Conservation (phyloP, 345 rosid species). For the Melaleuca alternifolia region DNA sequence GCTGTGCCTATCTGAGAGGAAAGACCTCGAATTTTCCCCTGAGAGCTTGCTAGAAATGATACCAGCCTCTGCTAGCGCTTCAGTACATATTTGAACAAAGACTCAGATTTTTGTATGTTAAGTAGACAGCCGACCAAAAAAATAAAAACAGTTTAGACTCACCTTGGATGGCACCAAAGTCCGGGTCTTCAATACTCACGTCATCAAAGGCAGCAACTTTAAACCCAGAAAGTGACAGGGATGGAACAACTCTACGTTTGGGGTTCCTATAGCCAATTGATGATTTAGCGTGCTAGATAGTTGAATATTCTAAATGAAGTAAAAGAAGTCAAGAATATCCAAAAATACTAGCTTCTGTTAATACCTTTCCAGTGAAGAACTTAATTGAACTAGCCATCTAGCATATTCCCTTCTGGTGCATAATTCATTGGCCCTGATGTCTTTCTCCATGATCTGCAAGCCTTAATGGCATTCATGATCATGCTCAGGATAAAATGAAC, state of each 20-base stretch:
- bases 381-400: slow-evolving; percentile 64
- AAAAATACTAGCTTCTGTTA: background rate
- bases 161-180: slow-evolving; percentile 67
- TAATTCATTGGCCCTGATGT: slow-evolving; percentile 42
- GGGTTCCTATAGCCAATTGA: slow-evolving; percentile 40
- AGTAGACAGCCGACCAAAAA: background rate
- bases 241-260: slow-evolving; percentile 55
- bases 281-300: slow-evolving; percentile 8
- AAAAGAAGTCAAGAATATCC: background rate
- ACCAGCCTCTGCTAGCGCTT: slow-evolving; percentile 87
- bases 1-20: slow-evolving; percentile 13
- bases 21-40: slow-evolving; percentile 6
- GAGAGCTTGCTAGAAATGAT: slow-evolving; percentile 52
- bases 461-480: slow-evolving; percentile 20
- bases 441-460: slow-evolving; percentile 71
- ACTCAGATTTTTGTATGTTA: background rate
- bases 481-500: slow-evolving; percentile 21
- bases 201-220: slow-evolving; percentile 63
- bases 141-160: background rate
- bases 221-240: slow-evolving; percentile 51
- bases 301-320: background rate
- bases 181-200: slow-evolving; percentile 45
- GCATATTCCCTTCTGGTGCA: slow-evolving; percentile 88
- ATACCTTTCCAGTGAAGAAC: slow-evolving; percentile 69
- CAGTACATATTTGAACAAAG: slow-evolving; percentile 5